These are phyloP conservation scores for Poteriospumella lacustris DNA, from an alignment of 108 stramenopile genomes.

Conservation along the genomic window DNA sequence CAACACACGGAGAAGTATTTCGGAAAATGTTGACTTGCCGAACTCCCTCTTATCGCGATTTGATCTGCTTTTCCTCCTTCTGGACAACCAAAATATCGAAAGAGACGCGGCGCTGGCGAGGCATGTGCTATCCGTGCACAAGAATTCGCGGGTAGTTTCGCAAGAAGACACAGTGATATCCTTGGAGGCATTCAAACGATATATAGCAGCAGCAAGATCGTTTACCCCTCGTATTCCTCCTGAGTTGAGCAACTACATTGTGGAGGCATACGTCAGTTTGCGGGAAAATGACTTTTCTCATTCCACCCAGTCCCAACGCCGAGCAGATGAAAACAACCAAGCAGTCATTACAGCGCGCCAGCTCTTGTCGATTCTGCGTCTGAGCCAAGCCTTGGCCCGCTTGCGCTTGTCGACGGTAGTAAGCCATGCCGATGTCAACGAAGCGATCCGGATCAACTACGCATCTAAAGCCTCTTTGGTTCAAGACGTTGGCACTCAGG, in stretches of 20 bases:
- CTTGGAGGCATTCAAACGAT: conserved; percentile 62
- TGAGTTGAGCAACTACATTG: conserved; percentile 84
- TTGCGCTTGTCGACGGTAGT: conserved; percentile 85
- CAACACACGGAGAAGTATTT: conserved; percentile 68
- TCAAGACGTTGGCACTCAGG: conserved; percentile 32
- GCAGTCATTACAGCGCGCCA: conserved; percentile 94
- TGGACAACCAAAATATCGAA: conserved; percentile 80
- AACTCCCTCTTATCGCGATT: conserved; percentile 94
- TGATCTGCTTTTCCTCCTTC: conserved; percentile 92
- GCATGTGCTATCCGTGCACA: conserved; percentile 96
- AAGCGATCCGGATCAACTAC: conserved; percentile 79
- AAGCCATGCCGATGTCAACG: conserved; percentile 90
- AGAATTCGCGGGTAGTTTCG: conserved; percentile 63
- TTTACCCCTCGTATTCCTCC: conserved; percentile 83
- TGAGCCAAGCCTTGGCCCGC: conserved; percentile 87
- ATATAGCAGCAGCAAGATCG: conserved; percentile 80
- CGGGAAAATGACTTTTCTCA: conserved; percentile 63
- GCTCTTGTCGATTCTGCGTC: conserved; percentile 88
- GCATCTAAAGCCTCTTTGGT: conserved; percentile 61
- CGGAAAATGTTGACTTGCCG: conserved; percentile 94
- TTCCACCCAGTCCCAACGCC: background rate
- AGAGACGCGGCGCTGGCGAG: conserved; percentile 86
- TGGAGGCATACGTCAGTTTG: conserved; percentile 89
- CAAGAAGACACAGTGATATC: conserved; percentile 43
- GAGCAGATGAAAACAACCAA: conserved; percentile 56